Base-by-base conservation (phyloP, 169 alveolate species). In the Plasmodium knowlesi region DNA sequence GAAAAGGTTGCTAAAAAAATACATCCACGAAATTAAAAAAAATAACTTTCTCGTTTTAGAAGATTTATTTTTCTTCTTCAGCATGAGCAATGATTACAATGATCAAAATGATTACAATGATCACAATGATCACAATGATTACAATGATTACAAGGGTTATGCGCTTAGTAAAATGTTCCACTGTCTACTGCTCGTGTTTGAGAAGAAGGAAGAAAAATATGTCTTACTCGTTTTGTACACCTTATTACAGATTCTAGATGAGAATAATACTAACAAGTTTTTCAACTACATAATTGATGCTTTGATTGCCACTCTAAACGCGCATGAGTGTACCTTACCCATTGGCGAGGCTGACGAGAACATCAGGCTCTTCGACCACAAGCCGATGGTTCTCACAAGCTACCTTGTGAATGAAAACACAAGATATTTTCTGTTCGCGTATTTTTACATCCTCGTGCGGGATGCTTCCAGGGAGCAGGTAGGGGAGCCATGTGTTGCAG, bases 151-250 rank as follows among this genome's bases (percentile, higher is more conserved):
- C 67, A 73, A 73, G 37, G 86, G 74, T 43, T 85, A 85, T 34
- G 86, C 86, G 61, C 61, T 85, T 6, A 50, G 43, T 25, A 76
- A 85, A 85, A 72, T 85, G 41, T 85, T 85, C 46, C 93, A 85
- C 50, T 73, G 72, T 50, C 50, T 85, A 22, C 84, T 85, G 5
- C 61, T 85, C 76, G 78, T 50, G 43, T 85, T 85, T 53, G 54
- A 74, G 22, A 46, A 85, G 32, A 74, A 74, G 9, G 93, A 85
- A 73, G 93, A 85, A 53, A 73, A 85, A 74, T 19, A 74, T 19
- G 30, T 85, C 39, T 54, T 85, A 32, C 53, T 85, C 39, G 80
- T 74, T 34, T 30, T 85, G 67, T 85, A 85, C 37, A 34, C 61
- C 3, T 74, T 85, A 37, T n/a, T 85, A 12, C 61, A 39, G 16